Conservation (phyloP, 2,329 filamentous ascomycete genomes). For the Thelonectria blattea region DNA sequence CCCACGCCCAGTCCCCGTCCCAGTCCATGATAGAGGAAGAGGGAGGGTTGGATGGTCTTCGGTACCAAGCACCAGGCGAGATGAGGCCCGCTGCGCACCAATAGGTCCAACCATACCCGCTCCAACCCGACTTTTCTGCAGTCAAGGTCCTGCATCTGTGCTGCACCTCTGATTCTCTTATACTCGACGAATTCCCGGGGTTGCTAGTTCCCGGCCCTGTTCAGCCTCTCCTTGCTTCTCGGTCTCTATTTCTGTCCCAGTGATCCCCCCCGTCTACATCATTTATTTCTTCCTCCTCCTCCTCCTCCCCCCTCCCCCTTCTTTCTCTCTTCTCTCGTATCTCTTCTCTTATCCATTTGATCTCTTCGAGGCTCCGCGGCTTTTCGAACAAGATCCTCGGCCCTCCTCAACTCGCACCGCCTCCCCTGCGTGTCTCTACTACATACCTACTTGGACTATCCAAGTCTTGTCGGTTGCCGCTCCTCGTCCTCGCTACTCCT, state of each 20-base stretch:
- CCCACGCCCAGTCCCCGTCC: slow-evolving; percentile 19
- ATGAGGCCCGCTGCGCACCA: slow-evolving; percentile 37
- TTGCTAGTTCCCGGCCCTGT: slow-evolving; percentile 29
- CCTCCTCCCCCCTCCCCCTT: neutral
- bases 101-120: slow-evolving; percentile 34
- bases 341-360: neutral
- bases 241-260: neutral
- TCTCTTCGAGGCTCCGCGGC: neutral
- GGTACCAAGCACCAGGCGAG: slow-evolving; percentile 31
- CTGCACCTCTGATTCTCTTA: slow-evolving; percentile 37
- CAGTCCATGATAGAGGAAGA: slow-evolving; percentile 15
- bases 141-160: slow-evolving; percentile 20
- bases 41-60: slow-evolving; percentile 19
- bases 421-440: neutral
- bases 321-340: neutral
- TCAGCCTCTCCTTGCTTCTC: slow-evolving; percentile 25
- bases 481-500: neutral
- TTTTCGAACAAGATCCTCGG: neutral
- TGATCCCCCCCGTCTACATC: neutral
- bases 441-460: neutral
- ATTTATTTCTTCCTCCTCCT: neutral
- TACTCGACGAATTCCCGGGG: slow-evolving; percentile 29
- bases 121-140: slow-evolving; percentile 31
- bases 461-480: neutral
- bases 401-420: neutral